Evolutionary conservation across 306 rosid genomes (phyloP), one percentile per base, ranked within the genome.

Genomic region (Quillaja saponaria): DNA sequence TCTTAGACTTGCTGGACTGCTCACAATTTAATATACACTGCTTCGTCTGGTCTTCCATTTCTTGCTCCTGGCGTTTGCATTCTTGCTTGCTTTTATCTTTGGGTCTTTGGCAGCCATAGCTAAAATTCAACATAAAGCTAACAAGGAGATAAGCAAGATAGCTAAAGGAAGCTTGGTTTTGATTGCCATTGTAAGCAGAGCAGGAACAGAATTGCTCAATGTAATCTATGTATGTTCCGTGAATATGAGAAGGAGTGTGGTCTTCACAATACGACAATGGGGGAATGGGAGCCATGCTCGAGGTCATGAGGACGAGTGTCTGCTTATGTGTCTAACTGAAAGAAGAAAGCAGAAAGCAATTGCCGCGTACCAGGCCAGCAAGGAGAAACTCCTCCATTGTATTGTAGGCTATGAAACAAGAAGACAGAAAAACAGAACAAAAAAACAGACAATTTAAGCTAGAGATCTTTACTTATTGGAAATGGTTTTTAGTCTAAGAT

Each of bases 61-160:
- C 75, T 16, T 83, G 77, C 3, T 1, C 37, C 38, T 72, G 79
- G 15, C 72, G 79, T 10, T 11, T n/a, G 81, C 95, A 89, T 64
- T 80, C 84, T 48, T 84, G 80, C 63, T 57, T 50, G 50, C 79
- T 69, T 20, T 10, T 13, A 82, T 65, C 55, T 84, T 91, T 0
- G 62, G 80, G 55, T 77, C 85, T 66, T 57, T 34, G 19, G 0
- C 20, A 48, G 20, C 50, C 14, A 31, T 34, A 55, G 54, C 76
- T 40, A 57, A 50, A 41, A 31, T 55, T 28, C 62, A 66, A 21
- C 52, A 42, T 3, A 73, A 49, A 7, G 72, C 55, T 1, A 71
- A 13, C 11, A 68, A 58, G 49, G 61, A 58, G 31, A 71, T 63
- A 15, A 73, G 68, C 4, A 66, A 37, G 18, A 66, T 1, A 6